Conservation (phyloP, 75 land plant genomes). For the Adiantum capillusveneris region DNA sequence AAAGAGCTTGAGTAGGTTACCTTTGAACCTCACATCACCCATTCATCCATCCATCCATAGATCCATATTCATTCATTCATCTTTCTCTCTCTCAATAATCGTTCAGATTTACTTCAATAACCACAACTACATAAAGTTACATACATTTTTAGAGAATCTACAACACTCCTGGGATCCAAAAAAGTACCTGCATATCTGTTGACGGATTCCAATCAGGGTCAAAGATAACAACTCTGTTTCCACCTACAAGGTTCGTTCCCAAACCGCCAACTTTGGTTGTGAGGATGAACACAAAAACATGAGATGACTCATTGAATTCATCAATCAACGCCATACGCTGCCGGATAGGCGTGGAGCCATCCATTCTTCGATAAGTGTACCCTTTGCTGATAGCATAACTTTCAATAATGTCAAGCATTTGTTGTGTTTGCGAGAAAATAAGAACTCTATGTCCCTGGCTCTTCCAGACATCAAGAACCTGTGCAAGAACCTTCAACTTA, state of each 20-base stretch:
- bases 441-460: slow-evolving; percentile 90
- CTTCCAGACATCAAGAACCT: slow-evolving; percentile 83
- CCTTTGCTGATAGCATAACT: slow-evolving; percentile 39
- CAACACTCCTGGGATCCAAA: no score
- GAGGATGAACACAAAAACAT: slow-evolving; percentile 81
- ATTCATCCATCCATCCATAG: no score
- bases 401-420: slow-evolving; percentile 95
- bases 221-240: slow-evolving; percentile 83
- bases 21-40: no score
- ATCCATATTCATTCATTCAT: no score
- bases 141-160: not conserved
- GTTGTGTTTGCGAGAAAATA: slow-evolving; percentile 91
- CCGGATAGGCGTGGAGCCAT: slow-evolving; percentile 82
- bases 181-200: slow-evolving; percentile 88
- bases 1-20: no score
- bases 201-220: slow-evolving; percentile 99
- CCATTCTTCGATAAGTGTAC: slow-evolving; percentile 86
- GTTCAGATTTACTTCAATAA: no score
- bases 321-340: slow-evolving; percentile 86
- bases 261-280: slow-evolving; percentile 96
- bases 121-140: no score
- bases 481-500: slow-evolving; percentile 75
- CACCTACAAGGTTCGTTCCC: slow-evolving; percentile 91
- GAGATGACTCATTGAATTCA: slow-evolving; percentile 78
- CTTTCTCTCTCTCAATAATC: no score